phyloP scores from a whole-genome alignment of 163 green algal genomes.

The Scenedesmus sp. region DNA sequence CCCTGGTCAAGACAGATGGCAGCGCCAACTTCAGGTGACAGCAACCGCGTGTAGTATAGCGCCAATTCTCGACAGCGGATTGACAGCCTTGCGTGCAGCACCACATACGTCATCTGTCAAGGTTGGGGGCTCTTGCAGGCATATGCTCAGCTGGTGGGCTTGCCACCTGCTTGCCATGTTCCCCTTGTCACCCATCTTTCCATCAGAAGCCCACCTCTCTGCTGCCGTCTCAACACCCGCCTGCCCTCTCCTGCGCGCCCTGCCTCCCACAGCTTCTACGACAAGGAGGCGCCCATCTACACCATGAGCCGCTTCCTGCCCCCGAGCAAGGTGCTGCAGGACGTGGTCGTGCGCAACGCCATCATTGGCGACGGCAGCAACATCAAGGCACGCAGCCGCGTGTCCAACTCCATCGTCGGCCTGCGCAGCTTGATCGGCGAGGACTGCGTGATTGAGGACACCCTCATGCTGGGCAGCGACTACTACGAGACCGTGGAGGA shows the following conservation, averaged over 20 bases:
- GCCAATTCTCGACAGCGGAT: too few relatives aligned
- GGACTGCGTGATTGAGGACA: constrained; percentile 89
- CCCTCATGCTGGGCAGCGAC: constrained; percentile 98
- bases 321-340: constrained; percentile 88
- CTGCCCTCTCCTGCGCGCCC: constrained; percentile 1
- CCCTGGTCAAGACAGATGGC: constrained; percentile 82
- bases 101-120: too few relatives aligned
- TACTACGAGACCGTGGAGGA: constrained; percentile 98
- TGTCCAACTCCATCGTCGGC: constrained; percentile 87
- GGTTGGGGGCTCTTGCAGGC: too few relatives aligned
- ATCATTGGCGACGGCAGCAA: constrained; percentile 89
- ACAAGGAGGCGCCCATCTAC: constrained; percentile 98
- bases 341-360: constrained; percentile 61
- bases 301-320: constrained; percentile 98
- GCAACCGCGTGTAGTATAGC: too few relatives aligned
- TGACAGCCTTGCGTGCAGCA: too few relatives aligned
- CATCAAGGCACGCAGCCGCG: constrained; percentile 80
- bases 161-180: too few relatives aligned
- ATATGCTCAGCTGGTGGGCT: too few relatives aligned
- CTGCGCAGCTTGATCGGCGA: constrained; percentile 82
- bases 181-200: neutral
- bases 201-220: too few relatives aligned
- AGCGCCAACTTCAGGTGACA: constrained; percentile 85
- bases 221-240: neutral
- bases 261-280: constrained; percentile 92